Conservation (phyloP, 2,329 filamentous ascomycete genomes). For the Neonectria coccinea region DNA sequence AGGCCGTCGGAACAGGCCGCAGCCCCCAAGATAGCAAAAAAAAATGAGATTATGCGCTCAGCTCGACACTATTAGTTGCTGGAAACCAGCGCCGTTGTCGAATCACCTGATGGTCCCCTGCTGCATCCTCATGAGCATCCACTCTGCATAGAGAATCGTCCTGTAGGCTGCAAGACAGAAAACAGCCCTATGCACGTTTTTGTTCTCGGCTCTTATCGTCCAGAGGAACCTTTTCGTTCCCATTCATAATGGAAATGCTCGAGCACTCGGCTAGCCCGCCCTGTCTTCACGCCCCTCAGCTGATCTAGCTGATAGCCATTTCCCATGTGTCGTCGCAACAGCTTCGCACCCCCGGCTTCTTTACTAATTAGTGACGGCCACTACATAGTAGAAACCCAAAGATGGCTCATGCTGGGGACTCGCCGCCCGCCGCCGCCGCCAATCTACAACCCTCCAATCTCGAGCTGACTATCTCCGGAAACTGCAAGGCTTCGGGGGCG, state of each 20-base stretch:
- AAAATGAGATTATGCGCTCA: not conserved
- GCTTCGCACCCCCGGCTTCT: not conserved
- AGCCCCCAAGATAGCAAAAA: slow-evolving; percentile 13
- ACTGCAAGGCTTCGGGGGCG: not conserved
- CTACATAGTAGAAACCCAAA: not conserved
- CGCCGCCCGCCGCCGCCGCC: slow-evolving; percentile 1
- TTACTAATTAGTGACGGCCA: not conserved
- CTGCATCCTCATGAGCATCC: slow-evolving; percentile 22
- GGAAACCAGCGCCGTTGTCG: slow-evolving; percentile 9
- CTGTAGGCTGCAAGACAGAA: slow-evolving; percentile 2
- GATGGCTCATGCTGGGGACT: not conserved
- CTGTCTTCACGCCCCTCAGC: not conserved
- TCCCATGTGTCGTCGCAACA: slow-evolving; percentile 4
- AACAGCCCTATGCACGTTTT: slow-evolving; percentile 1
- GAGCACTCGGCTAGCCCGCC: not conserved
- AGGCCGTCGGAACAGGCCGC: slow-evolving; percentile 4
- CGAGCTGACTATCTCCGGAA: not conserved
- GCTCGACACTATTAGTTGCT: not conserved
- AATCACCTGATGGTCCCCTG: slow-evolving; percentile 27
- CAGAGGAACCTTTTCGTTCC: not conserved
- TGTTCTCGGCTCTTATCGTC: not conserved
- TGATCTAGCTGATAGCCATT: not conserved
- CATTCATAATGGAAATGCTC: not conserved
- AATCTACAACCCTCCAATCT: not conserved
- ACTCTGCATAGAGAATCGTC: slow-evolving; percentile 11